Conservation (phyloP, 202 grass and related monocot genomes). For the Zizania palustris region DNA sequence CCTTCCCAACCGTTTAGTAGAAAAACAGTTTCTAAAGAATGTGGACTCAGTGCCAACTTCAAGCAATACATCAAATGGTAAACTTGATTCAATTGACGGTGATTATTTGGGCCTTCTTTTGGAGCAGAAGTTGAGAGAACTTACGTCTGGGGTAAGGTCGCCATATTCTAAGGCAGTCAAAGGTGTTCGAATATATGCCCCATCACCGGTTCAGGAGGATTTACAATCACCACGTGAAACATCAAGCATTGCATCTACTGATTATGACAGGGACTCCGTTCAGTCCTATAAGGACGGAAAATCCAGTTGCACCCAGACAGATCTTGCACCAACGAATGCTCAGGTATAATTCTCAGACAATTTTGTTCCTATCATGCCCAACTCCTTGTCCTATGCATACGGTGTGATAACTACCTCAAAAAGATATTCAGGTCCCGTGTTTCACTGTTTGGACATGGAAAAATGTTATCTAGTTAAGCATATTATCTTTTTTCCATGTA, state of each 20-base stretch:
- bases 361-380: slow-evolving; percentile 29
- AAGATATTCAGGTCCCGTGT: background rate
- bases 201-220: slow-evolving; percentile 49
- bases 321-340: slow-evolving; percentile 32
- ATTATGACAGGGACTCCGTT: slow-evolving; percentile 49
- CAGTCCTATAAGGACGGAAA: slow-evolving; percentile 51
- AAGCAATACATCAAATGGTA: slow-evolving; percentile 44
- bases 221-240: slow-evolving; percentile 43
- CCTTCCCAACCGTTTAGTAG: slow-evolving; percentile 31
- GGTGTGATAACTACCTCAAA: slow-evolving; percentile 29
- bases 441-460: slow-evolving; percentile 12
- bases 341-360: slow-evolving; percentile 48
- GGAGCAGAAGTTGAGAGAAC: slow-evolving; percentile 82
- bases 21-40: slow-evolving; percentile 41
- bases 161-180: slow-evolving; percentile 61
- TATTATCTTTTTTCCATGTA: background rate
- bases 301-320: background rate
- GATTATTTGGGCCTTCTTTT: slow-evolving; percentile 85
- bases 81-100: slow-evolving; percentile 67
- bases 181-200: slow-evolving; percentile 26
- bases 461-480: slow-evolving; percentile 22
- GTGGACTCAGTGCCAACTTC: slow-evolving; percentile 31
- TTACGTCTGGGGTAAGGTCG: slow-evolving; percentile 58
- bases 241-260: slow-evolving; percentile 52
- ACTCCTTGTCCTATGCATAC: slow-evolving; percentile 19